phyloP scores from a whole-genome alignment of 2,329 filamentous ascomycete species.

The Triangularia verruculosa region DNA sequence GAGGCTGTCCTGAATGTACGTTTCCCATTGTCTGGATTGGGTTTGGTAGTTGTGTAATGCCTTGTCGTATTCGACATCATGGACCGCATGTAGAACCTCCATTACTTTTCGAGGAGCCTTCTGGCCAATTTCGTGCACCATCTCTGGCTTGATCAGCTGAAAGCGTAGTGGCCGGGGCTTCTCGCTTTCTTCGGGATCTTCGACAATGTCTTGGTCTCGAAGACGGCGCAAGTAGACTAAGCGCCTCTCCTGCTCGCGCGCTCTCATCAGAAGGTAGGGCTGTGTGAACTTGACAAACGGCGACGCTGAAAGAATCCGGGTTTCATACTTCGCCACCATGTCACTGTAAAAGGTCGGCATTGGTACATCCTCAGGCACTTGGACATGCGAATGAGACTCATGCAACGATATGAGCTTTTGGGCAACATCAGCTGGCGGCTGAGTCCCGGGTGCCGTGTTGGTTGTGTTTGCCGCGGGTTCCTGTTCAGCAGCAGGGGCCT shows the following conservation, averaged over 20 bases:
- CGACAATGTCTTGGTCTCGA: constrained; percentile 68
- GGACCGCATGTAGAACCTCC: constrained; percentile 90
- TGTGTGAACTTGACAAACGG: constrained; percentile 95
- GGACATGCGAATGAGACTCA: constrained; percentile 44
- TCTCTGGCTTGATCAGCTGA: constrained; percentile 88
- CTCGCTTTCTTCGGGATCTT: constrained; percentile 57
- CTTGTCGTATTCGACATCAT: constrained; percentile 96
- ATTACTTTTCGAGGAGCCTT: constrained; percentile 82
- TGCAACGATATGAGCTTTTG: constrained; percentile 36
- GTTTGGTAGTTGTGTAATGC: constrained; percentile 90
- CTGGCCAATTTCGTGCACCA: constrained; percentile 82
- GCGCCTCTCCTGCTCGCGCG: constrained; percentile 83
- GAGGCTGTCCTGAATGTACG: constrained; percentile 82
- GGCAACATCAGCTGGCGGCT: constrained; percentile 16
- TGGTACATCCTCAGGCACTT: constrained; percentile 73
- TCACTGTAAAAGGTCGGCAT: constrained; percentile 93
- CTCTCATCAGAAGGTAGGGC: constrained; percentile 87
- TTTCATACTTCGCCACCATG: constrained; percentile 89
- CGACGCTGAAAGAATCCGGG: constrained; percentile 89
- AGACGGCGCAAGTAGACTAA: constrained; percentile 79
- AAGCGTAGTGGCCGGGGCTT: constrained; percentile 70
- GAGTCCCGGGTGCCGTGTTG: constrained; percentile 15
- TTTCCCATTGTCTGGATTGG: constrained; percentile 94
- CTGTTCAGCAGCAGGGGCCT: not conserved
- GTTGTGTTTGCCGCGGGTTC: constrained; percentile 6